Evolutionary conservation across 306 rosid species (phyloP).

Genomic region (Cicer yamashitae): DNA sequence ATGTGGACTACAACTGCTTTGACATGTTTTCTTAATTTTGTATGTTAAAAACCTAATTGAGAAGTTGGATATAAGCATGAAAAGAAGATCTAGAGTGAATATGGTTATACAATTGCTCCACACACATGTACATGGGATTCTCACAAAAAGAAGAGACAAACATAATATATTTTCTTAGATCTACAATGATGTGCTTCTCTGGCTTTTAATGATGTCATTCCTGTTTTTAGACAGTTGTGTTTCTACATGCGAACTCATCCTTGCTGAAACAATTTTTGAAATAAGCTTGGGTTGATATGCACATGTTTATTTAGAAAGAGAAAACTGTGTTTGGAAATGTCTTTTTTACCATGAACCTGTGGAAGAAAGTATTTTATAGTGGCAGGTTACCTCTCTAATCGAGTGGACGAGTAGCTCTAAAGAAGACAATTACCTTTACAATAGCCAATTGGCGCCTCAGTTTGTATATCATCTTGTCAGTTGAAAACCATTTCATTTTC

Average conservation of each 20-base stretch:
- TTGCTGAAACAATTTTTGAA: constrained; percentile 6
- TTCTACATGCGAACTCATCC: not conserved
- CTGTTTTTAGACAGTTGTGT: not conserved
- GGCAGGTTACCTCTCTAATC: too few species aligned
- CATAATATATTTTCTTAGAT: not conserved
- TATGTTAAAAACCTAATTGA: not conserved
- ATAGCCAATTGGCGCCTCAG: not conserved
- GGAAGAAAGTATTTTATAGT: not conserved
- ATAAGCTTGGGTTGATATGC: not conserved
- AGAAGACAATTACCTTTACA: not conserved
- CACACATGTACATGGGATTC: not conserved
- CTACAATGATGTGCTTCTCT: not conserved
- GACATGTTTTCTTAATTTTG: not conserved
- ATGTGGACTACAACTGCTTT: not conserved
- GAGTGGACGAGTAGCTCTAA: too few species aligned
- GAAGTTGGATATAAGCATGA: constrained; percentile 1
- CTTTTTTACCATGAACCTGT: not conserved
- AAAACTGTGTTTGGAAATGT: too few species aligned
- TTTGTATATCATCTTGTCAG: not conserved
- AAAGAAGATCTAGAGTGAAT: not conserved
- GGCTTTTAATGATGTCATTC: not conserved
- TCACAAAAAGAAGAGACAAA: not conserved
- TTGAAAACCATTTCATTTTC: not conserved
- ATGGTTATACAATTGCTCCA: not conserved
- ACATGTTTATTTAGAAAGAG: too few species aligned